Base-by-base conservation (phyloP, 495 filamentous ascomycete species). In the Aspergillus nanangensis region DNA sequence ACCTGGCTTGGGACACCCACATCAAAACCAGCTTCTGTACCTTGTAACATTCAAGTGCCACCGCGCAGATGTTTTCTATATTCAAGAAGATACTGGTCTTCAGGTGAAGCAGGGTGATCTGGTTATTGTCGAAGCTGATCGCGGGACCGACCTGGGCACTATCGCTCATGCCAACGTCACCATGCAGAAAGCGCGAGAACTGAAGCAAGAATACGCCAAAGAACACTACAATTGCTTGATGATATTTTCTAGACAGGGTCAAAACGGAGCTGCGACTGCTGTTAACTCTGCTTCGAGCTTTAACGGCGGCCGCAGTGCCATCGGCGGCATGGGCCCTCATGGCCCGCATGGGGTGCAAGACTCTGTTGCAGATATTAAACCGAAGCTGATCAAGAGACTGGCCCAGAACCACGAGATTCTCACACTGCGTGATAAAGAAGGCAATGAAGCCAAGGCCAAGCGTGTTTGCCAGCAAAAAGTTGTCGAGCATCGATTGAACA, bases 201-300 rank as follows among this genome's bases (percentile, higher is more conserved):
- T 89, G 52, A 95, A 95, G 61, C 88, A 95, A 44, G 80, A 88
- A 42, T 93, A 88, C 54, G 86, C 84, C 14, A 85, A 95, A 61
- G 90, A 96, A 55, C 93, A 98, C 54, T 95, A 94, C 64, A 87
- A 84, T 53, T 96, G 90, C 84, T 77, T 98, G 24, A 95, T 96
- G 86, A 89, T 96, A 82, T 97, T 95, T 62, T 94, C 90, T 9
- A 84, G 78, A 24, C 79, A 82, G 40, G 70, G 69, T 18, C 73
- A 77, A 45, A 67, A 83, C 51, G 86, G 87, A 49, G 81, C 81
- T 1, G 76, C 79, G 19, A 76, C 72, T 41, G 78, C 77, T 4
- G 60, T 67, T 25, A 64, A 60, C 46, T 43, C 66, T 18, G 54
- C 60, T 32, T 61, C 63, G 10, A 48, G 51, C 36, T 52, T 56